These are phyloP conservation scores for Solanum medicagineum DNA, from an alignment of 257 asterid species.

Conservation along the genomic window DNA sequence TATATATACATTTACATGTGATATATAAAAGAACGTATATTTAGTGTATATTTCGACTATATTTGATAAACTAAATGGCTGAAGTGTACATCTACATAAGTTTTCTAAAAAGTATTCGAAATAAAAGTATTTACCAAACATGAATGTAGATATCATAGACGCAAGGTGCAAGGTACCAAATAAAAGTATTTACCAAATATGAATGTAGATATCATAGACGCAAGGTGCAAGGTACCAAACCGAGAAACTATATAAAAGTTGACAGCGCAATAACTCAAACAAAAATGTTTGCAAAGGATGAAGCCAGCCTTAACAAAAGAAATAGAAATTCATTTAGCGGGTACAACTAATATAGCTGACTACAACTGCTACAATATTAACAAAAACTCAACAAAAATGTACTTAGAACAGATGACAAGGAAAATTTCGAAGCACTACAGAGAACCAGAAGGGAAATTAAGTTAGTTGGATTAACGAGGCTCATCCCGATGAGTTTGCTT, in stretches of 20 bases:
- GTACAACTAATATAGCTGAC: not conserved
- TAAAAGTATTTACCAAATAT: too few species aligned
- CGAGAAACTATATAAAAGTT: not conserved
- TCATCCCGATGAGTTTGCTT: constrained; percentile 1
- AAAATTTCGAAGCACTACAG: not conserved
- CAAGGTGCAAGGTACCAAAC: rapidly evolving
- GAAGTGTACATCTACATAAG: too few species aligned
- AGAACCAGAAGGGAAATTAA: not conserved
- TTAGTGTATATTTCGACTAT: too few species aligned
- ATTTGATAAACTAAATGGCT: too few species aligned
- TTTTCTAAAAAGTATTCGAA: too few species aligned
- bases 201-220: not conserved
- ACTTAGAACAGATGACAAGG: not conserved
- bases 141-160: not conserved
- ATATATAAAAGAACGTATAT: too few species aligned
- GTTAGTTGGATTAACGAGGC: constrained; percentile 1
- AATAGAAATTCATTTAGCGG: constrained; percentile 12
- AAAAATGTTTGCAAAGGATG: too few species aligned
- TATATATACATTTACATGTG: too few species aligned
- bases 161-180: not conserved
- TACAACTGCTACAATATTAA: not conserved
- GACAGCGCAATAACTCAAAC: not conserved
- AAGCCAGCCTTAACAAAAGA: not conserved
- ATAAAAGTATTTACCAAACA: too few species aligned
- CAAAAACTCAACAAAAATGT: not conserved